phyloP scores from a whole-genome alignment of 2,329 filamentous ascomycete species.

The Rutstroemia sp. region DNA sequence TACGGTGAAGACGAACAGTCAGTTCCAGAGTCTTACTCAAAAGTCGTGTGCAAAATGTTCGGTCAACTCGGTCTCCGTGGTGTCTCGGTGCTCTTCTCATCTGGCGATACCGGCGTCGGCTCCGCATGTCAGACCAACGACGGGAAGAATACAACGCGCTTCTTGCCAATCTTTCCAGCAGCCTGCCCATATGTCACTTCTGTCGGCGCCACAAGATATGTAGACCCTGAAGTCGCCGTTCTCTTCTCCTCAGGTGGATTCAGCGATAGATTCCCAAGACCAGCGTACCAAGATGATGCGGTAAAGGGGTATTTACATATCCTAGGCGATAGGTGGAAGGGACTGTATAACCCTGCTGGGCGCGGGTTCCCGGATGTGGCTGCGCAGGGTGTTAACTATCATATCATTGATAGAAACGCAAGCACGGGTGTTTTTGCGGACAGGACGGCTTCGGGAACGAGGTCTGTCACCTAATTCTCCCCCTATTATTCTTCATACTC shows the following conservation, averaged over 20 bases:
- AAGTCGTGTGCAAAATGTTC: constrained; percentile 53
- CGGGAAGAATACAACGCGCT: constrained; percentile 45
- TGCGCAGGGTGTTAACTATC: constrained; percentile 50
- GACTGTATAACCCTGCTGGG: constrained; percentile 40
- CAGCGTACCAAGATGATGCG: constrained; percentile 39
- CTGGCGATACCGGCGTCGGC: constrained; percentile 49
- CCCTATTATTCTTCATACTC: background rate
- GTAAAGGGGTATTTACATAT: constrained; percentile 38
- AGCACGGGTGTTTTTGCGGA: constrained; percentile 32
- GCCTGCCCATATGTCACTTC: constrained; percentile 61
- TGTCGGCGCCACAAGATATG: constrained; percentile 51
- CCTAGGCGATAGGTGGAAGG: constrained; percentile 36
- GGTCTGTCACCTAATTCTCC: constrained; percentile 5
- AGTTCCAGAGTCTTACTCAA: constrained; percentile 52
- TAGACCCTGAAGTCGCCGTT: constrained; percentile 36
- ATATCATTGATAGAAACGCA: constrained; percentile 30
- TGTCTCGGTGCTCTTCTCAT: constrained; percentile 53
- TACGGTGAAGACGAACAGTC: constrained; percentile 64
- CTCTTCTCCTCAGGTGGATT: constrained; percentile 40
- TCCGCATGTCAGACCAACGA: constrained; percentile 50
- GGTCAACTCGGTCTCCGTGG: constrained; percentile 57
- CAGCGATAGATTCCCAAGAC: constrained; percentile 41
- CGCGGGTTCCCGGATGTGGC: constrained; percentile 48
- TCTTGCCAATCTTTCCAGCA: constrained; percentile 56
- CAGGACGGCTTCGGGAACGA: constrained; percentile 16